Evolutionary conservation across 768 basidiomycete species (phyloP), one percentile per base, ranked within the genome.

Genomic region (Coprinellus micaceus): DNA sequence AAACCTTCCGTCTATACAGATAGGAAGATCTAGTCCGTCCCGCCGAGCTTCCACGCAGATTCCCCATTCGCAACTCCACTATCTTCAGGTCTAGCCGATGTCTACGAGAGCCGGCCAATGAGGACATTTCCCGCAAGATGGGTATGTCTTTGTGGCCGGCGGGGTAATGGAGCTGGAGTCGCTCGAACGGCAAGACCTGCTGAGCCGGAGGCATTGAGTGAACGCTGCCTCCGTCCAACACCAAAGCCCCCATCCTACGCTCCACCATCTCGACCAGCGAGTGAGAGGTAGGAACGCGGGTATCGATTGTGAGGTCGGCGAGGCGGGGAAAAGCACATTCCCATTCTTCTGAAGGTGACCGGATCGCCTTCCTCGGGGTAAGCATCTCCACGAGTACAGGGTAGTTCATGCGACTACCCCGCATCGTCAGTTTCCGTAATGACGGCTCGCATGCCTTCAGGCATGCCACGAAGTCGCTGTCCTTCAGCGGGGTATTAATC

Each of bases 401-500:
- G 24, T 26, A 26, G 22, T 30, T 40, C 24, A 29, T n/a, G 37
- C 24, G 51, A 22, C 64, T 57, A 11, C 68, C 66, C 37, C 63
- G 60, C 13, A 72, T 57, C 25, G 61, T 65, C 30, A 72, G 58
- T 44, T 58, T 61, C 46, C 60, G 60, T 37, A 72, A 61, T 19
- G 68, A 67, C 17, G 43, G 49, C 15, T 63, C 60, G 55, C 60
- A 63, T 48, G 55, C 57, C 52, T 60, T 61, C 40, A 72, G 59
- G 56, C 67, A 69, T 58, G 58, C 53, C 30, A 64, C 30, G 29
- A 72, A 61, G 48, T 63, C 62, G 28, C 60, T 58, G 56, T 72
- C 69, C 52, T 60, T 58, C 64, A 70, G 67, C 56, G 66, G 67
- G 17, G 66, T 62, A 26, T 65, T 63, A 50, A 69, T 54, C 49